Percentiles rank a stretch among this genome's conserved stretches.
Conservation (phyloP, 1,284 basidiomycete species). For the Uromyces viciae-fabae region DNA sequence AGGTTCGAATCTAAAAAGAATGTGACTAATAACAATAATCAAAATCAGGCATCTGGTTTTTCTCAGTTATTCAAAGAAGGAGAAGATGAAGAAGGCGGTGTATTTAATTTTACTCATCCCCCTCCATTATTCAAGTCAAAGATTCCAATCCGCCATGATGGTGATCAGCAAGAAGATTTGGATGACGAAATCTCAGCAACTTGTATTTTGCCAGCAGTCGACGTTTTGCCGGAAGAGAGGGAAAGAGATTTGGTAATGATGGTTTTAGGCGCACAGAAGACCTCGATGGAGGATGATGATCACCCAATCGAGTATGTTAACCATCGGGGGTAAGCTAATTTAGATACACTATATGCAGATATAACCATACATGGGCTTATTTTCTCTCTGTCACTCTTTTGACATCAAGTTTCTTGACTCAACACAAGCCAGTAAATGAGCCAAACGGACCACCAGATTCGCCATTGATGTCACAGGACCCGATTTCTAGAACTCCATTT, state of each 20-base stretch:
- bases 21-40: background rate
- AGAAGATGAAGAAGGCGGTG: constrained; percentile 23
- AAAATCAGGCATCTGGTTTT: background rate
- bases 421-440: constrained; percentile 21
- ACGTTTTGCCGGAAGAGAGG: constrained; percentile 44
- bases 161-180: background rate
- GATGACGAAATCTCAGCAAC: constrained; percentile 1
- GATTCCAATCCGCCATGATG: background rate
- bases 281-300: constrained; percentile 5
- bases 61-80: constrained; percentile 34
- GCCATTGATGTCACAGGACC: constrained; percentile 40
- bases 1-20: background rate
- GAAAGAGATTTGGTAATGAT: constrained; percentile 44
- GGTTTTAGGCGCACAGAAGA: constrained; percentile 35
- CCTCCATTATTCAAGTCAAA: constrained; percentile 19
- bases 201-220: constrained; percentile 37
- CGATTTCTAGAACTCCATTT: constrained; percentile 34
- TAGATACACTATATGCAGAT: no score
- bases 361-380: background rate
- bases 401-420: constrained; percentile 34
- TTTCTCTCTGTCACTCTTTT: background rate
- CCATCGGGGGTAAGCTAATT: constrained; percentile 37
- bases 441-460: constrained; percentile 32
- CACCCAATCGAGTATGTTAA: constrained; percentile 38
- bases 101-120: constrained; percentile 26